These are phyloP conservation scores for Trichocladium uniseriatum DNA, from an alignment of 495 filamentous ascomycete species.

Conservation along the genomic window DNA sequence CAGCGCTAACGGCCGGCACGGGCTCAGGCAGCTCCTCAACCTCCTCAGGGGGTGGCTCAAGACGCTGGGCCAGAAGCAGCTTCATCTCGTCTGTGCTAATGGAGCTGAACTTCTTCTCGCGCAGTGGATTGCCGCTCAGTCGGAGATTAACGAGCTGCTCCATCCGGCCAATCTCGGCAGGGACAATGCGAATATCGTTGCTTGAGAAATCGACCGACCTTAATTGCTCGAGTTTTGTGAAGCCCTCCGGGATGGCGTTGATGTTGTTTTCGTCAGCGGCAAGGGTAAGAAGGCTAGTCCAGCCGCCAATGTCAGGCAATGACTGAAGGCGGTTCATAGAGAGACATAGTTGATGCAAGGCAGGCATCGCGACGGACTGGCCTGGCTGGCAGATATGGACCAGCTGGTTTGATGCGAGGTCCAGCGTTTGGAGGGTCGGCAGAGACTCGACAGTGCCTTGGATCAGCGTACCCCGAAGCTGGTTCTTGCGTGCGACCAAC, in stretches of 20 bases:
- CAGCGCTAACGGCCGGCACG: neutral
- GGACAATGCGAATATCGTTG: conserved; percentile 69
- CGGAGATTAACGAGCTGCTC: conserved; percentile 61
- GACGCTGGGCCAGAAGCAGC: conserved; percentile 56
- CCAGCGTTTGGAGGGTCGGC: conserved; percentile 57
- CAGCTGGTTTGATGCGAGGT: conserved; percentile 68
- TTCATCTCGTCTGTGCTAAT: conserved; percentile 79
- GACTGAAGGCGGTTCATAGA: conserved; percentile 64
- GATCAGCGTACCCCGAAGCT: conserved; percentile 63
- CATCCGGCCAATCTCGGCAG: conserved; percentile 73
- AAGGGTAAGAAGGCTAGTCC: conserved; percentile 62
- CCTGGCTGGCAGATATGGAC: conserved; percentile 33
- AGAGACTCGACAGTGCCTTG: conserved; percentile 47
- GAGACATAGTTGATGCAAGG: conserved; percentile 62
- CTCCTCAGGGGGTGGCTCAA: conserved; percentile 45
- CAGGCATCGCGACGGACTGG: conserved; percentile 45
- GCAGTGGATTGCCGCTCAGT: conserved; percentile 76
- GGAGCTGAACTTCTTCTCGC: conserved; percentile 72
- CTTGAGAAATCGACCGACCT: conserved; percentile 70
- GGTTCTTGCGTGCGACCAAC: conserved; percentile 69
- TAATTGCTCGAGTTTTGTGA: conserved; percentile 55
- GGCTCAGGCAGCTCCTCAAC: conserved; percentile 12
- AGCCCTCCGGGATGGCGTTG: conserved; percentile 60
- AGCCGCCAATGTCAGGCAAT: conserved; percentile 62
- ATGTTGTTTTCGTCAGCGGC: conserved; percentile 75